Evolutionary conservation across 2,329 filamentous ascomycete species (phyloP), one percentile per base, ranked within the genome.

Genomic region (Cadophora sp.): DNA sequence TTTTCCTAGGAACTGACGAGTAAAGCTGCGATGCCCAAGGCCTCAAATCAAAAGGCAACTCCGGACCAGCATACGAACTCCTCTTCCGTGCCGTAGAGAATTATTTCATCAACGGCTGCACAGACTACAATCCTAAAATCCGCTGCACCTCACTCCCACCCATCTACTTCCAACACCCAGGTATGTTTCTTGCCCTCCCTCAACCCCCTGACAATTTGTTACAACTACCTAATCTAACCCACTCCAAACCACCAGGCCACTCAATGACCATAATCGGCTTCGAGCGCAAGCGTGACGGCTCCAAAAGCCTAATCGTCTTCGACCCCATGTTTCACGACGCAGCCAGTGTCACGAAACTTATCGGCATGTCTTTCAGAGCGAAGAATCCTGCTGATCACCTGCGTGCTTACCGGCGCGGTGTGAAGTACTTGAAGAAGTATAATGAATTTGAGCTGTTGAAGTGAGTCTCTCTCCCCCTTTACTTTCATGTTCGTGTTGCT

Each of bases 201-300:
- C 22, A 45, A 8, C 22, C 14, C 55, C 18, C n/a, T n/a, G n/a
- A n/a, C n/a, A n/a, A 30, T 30, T 59, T 22, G 13, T 22, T 16
- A 39, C 13, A 30, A 14, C 43, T 39, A 3, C 43, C 43, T n/a
- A 47, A 8, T n/a, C 20, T 41, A 24, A n/a, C 11, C 4, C 9
- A 41, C 50, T n/a, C 6, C 47, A 33, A 36, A 33, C 16, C 20
- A 39, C 1, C 30, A 85, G 93, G 94, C 2, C 95, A 98, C 78
- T 97, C 94, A 1, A 84, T 97, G 82, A 97, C 93, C 0, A 93
- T 98, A 61, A 83, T 98, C 64, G 95, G 95, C 0, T 84, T 97
- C 30, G 94, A 97, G 78, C 87, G 86, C 71, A 86, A 84, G 33
- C 82, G 80, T 41, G 84, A 90, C 67, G 91, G 91, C 30, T 81